Percentiles rank a stretch among this genome's conserved stretches.
Evolutionary conservation across 2,329 filamentous ascomycete genomes (phyloP).

Genomic region (Talaromyces sp.): DNA sequence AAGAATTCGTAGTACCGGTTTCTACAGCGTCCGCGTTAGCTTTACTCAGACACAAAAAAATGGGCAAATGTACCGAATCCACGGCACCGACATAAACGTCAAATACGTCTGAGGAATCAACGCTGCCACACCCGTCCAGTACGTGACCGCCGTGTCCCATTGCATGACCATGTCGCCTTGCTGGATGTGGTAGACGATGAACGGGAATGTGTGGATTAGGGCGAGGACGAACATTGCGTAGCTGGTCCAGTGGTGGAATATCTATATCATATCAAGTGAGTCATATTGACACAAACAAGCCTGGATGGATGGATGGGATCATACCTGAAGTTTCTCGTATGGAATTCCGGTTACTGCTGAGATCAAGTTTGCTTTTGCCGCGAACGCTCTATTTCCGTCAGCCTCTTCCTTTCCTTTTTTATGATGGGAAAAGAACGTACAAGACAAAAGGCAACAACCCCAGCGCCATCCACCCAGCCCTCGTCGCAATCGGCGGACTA

Average conservation of each 20-base stretch:
- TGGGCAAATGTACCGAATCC: slow-evolving; percentile 17
- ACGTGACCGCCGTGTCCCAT: slow-evolving; percentile 43
- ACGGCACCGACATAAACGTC: slow-evolving; percentile 38
- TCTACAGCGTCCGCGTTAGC: slow-evolving; percentile 24
- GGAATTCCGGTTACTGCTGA: slow-evolving; percentile 50
- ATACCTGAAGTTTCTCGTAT: slow-evolving; percentile 49
- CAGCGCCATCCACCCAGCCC: slow-evolving; percentile 47
- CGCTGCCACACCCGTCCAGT: slow-evolving; percentile 53
- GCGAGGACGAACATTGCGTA: slow-evolving; percentile 53
- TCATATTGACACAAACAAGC: neutral
- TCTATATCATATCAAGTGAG: neutral
- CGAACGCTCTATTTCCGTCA: slow-evolving; percentile 30
- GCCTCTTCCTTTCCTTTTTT: neutral
- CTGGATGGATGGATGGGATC: neutral
- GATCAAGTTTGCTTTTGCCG: slow-evolving; percentile 51
- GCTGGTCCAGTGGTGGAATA: slow-evolving; percentile 47
- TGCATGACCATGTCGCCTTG: slow-evolving; percentile 42
- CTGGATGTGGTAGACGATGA: slow-evolving; percentile 48
- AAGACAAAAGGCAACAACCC: slow-evolving; percentile 48
- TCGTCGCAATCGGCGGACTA: slow-evolving; percentile 49
- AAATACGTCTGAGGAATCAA: slow-evolving; percentile 51
- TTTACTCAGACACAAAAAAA: neutral
- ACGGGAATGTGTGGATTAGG: slow-evolving; percentile 54
- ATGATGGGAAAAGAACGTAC: slow-evolving; percentile 12
- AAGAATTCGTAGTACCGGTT: slow-evolving; percentile 57